These are phyloP conservation scores for Ulmus americana DNA, from an alignment of 331 rosid genomes.

Conservation along the genomic window DNA sequence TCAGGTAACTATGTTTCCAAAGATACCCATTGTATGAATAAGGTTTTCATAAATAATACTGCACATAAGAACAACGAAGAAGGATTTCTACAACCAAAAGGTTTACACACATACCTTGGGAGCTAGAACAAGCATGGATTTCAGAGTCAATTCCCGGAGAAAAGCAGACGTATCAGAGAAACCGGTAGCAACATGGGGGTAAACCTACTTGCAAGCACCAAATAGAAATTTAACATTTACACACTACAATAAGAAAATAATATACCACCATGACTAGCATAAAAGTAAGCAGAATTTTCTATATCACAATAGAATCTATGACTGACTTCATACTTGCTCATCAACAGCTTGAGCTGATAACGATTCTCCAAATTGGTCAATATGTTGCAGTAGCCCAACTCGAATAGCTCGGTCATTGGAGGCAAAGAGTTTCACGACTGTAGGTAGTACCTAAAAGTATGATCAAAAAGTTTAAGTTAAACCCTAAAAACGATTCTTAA, in stretches of 20 bases:
- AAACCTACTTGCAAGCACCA: constrained; percentile 50
- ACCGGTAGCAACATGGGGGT: constrained; percentile 84
- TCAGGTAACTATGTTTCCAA: neutral
- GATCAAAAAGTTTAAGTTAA: constrained; percentile 17
- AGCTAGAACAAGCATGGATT: constrained; percentile 82
- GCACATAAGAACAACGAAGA: neutral
- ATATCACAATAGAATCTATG: constrained; percentile 1
- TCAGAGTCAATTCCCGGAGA: constrained; percentile 84
- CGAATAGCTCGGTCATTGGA: constrained; percentile 89
- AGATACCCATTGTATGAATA: constrained; percentile 12
- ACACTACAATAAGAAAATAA: constrained; percentile 1
- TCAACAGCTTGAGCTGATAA: constrained; percentile 74
- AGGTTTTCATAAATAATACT: constrained; percentile 1
- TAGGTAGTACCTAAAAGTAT: constrained; percentile 61
- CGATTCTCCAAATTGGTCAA: constrained; percentile 83
- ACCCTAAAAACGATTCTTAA: constrained; percentile 16
- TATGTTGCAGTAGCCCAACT: constrained; percentile 77
- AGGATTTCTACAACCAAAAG: constrained; percentile 14
- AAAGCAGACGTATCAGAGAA: constrained; percentile 88
- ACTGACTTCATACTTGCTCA: constrained; percentile 55
- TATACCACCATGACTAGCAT: constrained; percentile 3
- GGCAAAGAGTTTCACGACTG: constrained; percentile 77
- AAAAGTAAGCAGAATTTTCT: constrained; percentile 12
- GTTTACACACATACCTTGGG: constrained; percentile 47
- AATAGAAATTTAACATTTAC: constrained; percentile 21